A percentile compares a stretch with the other conserved stretches of the same genome.
Conservation (phyloP, 306 rosid species). For the Lathyrus sativus region DNA sequence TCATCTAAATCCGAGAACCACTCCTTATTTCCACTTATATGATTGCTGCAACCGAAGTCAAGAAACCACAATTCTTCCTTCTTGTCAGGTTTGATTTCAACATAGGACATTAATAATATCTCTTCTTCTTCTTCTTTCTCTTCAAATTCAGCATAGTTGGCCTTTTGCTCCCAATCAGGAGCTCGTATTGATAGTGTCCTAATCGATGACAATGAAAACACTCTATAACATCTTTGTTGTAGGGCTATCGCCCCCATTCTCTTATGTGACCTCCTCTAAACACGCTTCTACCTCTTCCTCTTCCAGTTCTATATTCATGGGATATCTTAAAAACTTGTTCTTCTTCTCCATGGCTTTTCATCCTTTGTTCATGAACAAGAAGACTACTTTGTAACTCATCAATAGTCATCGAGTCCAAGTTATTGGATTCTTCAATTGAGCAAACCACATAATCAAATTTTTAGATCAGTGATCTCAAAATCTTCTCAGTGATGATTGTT, state of each 20-base stretch:
- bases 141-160: constrained; percentile 1
- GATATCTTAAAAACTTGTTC: background rate
- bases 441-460: background rate
- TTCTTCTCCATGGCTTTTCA: background rate
- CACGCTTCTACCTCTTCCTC: background rate
- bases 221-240: background rate
- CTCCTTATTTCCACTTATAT: no score
- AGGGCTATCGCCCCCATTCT: background rate
- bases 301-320: background rate
- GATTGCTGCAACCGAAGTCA: no score
- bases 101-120: background rate
- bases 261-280: background rate
- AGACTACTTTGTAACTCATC: background rate
- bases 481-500: background rate
- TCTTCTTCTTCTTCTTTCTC: background rate
- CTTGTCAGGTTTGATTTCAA: background rate
- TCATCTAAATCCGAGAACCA: no score
- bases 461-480: no score
- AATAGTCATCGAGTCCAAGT: background rate
- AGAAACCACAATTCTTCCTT: no score
- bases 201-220: background rate
- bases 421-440: background rate
- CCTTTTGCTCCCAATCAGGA: background rate
- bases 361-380: background rate
- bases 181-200: background rate